Percentiles rank a stretch among this genome's conserved stretches.
Conservation (phyloP, 2,329 filamentous ascomycete species). For the Alternaria incomplexa region DNA sequence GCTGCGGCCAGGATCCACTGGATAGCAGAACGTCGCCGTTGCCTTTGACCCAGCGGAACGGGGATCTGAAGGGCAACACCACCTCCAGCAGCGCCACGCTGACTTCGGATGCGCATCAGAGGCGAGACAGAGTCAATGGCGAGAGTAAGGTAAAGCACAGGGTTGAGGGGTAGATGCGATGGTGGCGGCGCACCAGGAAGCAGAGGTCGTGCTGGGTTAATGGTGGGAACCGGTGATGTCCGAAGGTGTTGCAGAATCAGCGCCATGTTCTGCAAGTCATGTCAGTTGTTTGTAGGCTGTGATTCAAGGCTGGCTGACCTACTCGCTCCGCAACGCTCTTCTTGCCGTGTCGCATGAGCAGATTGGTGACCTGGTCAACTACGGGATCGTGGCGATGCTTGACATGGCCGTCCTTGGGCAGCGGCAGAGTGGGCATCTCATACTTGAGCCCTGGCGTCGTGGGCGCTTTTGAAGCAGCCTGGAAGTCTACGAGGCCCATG, state of each 20-base stretch:
- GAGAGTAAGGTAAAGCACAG: conserved; percentile 84
- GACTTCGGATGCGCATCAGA: conserved; percentile 77
- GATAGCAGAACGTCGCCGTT: conserved; percentile 79
- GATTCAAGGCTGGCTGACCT: conserved; percentile 39
- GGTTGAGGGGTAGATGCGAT: conserved; percentile 83
- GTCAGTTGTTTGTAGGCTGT: background rate
- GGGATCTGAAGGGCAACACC: conserved; percentile 84
- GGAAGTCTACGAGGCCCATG: conserved; percentile 41
- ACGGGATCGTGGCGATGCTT: conserved; percentile 86
- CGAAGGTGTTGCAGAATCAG: conserved; percentile 82
- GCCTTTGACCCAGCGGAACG: conserved; percentile 73
- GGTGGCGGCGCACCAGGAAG: conserved; percentile 79
- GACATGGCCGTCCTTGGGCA: conserved; percentile 68
- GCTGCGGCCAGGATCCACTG: conserved; percentile 89
- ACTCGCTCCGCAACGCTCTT: conserved; percentile 88
- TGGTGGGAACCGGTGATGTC: conserved; percentile 78
- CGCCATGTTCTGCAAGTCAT: conserved; percentile 73
- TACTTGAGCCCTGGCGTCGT: conserved; percentile 72
- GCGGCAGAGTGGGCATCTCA: conserved; percentile 69
- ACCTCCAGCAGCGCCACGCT: conserved; percentile 83
- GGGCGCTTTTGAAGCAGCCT: conserved; percentile 23
- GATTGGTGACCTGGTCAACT: conserved; percentile 83
- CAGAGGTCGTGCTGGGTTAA: conserved; percentile 73
- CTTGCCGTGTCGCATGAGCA: conserved; percentile 92
- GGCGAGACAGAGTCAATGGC: conserved; percentile 94